phyloP scores from a whole-genome alignment of 2,329 filamentous ascomycete species.

The Fusarium sp. region DNA sequence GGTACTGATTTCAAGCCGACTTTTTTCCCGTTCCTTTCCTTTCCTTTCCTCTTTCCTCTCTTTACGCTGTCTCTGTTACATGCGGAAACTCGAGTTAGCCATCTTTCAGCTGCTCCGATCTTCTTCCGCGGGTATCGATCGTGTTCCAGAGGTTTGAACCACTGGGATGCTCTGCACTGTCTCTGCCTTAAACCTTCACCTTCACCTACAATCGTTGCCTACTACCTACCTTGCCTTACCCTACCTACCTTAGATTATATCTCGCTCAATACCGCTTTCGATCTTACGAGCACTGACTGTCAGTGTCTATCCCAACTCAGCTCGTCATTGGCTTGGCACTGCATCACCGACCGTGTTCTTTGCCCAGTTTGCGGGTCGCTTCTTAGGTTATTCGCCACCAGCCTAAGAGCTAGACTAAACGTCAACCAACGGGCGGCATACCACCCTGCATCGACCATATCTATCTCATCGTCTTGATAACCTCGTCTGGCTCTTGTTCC shows the following conservation, averaged over 20 bases:
- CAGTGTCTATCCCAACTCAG: neutral
- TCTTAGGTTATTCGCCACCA: constrained; percentile 27
- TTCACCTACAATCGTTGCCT: neutral
- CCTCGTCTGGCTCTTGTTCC: constrained; percentile 13
- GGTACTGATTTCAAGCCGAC: neutral
- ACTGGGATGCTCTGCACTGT: neutral
- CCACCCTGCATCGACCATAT: constrained; percentile 18
- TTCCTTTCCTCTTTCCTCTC: neutral
- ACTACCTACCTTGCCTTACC: constrained; percentile 2
- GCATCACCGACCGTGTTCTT: constrained; percentile 25
- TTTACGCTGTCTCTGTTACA: neutral
- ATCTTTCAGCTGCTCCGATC: constrained; percentile 23
- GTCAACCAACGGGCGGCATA: constrained; percentile 3
- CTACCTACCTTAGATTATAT: neutral
- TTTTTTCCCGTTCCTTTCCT: neutral
- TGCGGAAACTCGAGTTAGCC: constrained; percentile 18
- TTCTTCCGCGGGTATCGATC: constrained; percentile 36
- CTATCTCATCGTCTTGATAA: constrained; percentile 7
- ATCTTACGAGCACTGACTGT: constrained; percentile 1
- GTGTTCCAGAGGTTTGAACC: constrained; percentile 26
- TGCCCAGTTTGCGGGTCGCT: constrained; percentile 13
- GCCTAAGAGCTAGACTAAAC: constrained; percentile 15
- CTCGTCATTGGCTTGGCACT: constrained; percentile 18
- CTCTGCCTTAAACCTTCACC: neutral
- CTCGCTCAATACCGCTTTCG: neutral